These are phyloP conservation scores for Knufia petricola DNA, from an alignment of 2,329 filamentous ascomycete genomes.

Conservation along the genomic window DNA sequence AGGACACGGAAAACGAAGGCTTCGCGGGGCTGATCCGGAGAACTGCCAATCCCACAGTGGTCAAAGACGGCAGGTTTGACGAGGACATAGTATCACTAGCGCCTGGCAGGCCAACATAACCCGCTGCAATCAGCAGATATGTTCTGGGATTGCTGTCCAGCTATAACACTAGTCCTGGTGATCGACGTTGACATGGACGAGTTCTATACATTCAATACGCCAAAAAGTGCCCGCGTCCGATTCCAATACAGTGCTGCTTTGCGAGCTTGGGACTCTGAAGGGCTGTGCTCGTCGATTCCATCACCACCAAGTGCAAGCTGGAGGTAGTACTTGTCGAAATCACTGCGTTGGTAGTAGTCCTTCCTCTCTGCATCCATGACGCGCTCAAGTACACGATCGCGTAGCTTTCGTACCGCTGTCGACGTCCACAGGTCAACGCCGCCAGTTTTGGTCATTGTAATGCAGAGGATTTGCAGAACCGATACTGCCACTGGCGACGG, in stretches of 20 bases:
- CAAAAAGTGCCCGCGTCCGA: slow-evolving; percentile 21
- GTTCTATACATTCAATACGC: slow-evolving; percentile 13
- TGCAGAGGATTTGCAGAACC: slow-evolving; percentile 16
- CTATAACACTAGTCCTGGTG: too few relatives aligned
- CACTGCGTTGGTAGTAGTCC: slow-evolving; percentile 11
- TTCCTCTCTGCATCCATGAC: slow-evolving; percentile 12
- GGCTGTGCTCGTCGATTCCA: not conserved
- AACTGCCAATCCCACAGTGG: too few relatives aligned
- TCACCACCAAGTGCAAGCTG: slow-evolving; percentile 11
- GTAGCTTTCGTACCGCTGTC: slow-evolving; percentile 13
- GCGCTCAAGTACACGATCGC: slow-evolving; percentile 9
- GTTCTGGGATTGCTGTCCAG: too few relatives aligned
- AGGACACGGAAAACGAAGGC: too few relatives aligned
- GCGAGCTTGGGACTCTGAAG: not conserved
- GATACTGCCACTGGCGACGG: slow-evolving; percentile 18
- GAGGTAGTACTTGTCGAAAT: slow-evolving; percentile 19
- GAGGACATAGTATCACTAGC: too few relatives aligned
- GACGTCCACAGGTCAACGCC: slow-evolving; percentile 19
- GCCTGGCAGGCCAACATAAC: too few relatives aligned
- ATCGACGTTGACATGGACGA: too few relatives aligned
- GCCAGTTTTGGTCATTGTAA: slow-evolving; percentile 20
- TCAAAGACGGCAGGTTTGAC: too few relatives aligned
- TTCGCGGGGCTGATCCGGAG: too few relatives aligned
- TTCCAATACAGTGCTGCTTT: slow-evolving; percentile 19
- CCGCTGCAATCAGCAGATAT: too few relatives aligned